A percentile compares a stretch with the other conserved stretches of the same genome.
phyloP scores from a whole-genome alignment of 805 yeast genomes.

The Yarrowia deformans region DNA sequence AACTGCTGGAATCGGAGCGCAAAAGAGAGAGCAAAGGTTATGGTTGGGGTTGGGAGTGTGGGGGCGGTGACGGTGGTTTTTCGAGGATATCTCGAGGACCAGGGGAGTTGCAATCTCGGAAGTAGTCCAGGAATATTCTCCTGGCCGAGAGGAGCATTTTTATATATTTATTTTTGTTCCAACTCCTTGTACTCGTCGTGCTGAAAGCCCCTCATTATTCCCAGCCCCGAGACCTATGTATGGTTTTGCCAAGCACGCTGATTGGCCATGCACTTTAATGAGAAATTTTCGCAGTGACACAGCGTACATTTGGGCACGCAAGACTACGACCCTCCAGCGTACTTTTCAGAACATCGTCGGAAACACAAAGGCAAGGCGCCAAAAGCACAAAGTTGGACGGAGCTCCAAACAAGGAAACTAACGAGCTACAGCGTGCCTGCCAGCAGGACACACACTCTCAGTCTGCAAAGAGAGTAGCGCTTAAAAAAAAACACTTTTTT shows the following conservation, averaged over 20 bases:
- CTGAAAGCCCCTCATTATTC: not conserved
- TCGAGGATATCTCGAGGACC: not conserved
- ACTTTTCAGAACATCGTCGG: not conserved
- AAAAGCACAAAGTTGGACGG: not conserved
- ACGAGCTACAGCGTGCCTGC: slow-evolving; percentile 2
- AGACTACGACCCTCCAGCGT: not conserved
- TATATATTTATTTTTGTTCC: not conserved
- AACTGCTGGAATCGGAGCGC: not conserved
- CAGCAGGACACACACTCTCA: no score
- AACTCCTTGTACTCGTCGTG: not conserved
- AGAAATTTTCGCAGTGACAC: slow-evolving; percentile 16
- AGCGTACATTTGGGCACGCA: not conserved
- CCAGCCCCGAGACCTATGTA: not conserved
- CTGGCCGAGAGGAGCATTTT: not conserved
- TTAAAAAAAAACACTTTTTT: slow-evolving; percentile 9
- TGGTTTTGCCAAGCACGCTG: not conserved
- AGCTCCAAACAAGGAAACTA: slow-evolving; percentile 24
- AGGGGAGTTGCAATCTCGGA: not conserved
- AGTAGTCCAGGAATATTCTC: not conserved
- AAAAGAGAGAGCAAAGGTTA: not conserved
- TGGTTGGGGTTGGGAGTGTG: not conserved
- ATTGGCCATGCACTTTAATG: slow-evolving; percentile 23
- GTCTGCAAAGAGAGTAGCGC: not conserved
- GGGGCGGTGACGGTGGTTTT: not conserved
- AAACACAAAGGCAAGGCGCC: not conserved